Evolutionary conservation across 768 basidiomycete species (phyloP), one percentile per base, ranked within the genome.

Genomic region (Filobasidium floriforme): DNA sequence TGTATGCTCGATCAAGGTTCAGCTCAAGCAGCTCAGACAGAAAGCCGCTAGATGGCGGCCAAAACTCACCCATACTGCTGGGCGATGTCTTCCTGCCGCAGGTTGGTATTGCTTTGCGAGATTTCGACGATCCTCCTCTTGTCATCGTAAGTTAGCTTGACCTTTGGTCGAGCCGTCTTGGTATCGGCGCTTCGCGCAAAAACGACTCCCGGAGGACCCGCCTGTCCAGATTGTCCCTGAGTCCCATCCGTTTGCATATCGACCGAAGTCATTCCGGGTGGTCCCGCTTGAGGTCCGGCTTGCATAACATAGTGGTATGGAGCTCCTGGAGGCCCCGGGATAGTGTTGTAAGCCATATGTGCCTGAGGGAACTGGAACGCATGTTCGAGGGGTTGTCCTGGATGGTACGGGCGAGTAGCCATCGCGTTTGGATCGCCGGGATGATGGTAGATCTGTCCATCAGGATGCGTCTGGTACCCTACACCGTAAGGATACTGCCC

Each of bases 21-120:
- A 49, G 46, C 12, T 18, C 46, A 12, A 49, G 6, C 22, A 22
- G 14, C 14, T 49, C 22, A 15, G 3, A 6, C 18, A 3, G 3
- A 6, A 14, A 18, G 3, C 12, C 15, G 14, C 22, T 18, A 5
- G 46, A 49, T 12, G 14, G 14, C 18, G 22, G 22, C 22, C 46
- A 5, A 3, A 12, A 72, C 73, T 68, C 51, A 75, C 73, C 71
- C 72, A 60, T 75, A 77, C 65, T 73, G 71, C 65, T 72, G 70
- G 7, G 76, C 76, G 29, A 77, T 77, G 65, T 77, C 76, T 60
- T 77, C 76, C 61, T 77, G 76, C 37, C 76, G 49, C 40, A 77
- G 63, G 7, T 72, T 73, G 24, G 71, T 74, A 59, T 77, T 73
- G n/a, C 69, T 62, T 22, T 70, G 63, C 37, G 73, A 71, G 37